These are phyloP conservation scores for Backusella morwellensis DNA, from an alignment of 192 early-diverging fungal species.

Conservation along the genomic window DNA sequence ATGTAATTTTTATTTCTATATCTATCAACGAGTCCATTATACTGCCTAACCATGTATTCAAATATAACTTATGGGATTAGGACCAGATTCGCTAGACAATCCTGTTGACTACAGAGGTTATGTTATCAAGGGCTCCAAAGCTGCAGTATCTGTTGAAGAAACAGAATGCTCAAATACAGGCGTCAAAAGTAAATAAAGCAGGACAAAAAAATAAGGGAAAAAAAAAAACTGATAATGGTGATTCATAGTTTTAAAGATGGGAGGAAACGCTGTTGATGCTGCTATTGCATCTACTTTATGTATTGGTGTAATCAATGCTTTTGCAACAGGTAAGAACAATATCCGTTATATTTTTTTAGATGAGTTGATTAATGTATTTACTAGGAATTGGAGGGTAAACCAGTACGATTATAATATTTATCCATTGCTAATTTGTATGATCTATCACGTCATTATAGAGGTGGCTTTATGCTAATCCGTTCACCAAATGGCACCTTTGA, in stretches of 20 bases:
- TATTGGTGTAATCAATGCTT: slow-evolving; percentile 82
- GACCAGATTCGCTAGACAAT: not conserved
- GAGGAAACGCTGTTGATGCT: slow-evolving; percentile 89
- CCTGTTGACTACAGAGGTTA: not conserved
- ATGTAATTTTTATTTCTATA: not conserved
- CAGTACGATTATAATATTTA: not conserved
- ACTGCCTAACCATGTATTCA: not conserved
- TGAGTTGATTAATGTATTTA: not conserved
- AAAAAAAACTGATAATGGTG: not conserved
- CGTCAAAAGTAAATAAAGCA: slow-evolving; percentile 44
- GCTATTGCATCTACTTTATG: slow-evolving; percentile 83
- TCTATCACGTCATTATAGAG: slow-evolving; percentile 44
- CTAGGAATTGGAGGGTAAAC: slow-evolving; percentile 65
- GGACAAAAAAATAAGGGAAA: not conserved
- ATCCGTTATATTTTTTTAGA: not conserved
- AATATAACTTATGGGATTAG: not conserved
- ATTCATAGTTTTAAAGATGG: slow-evolving; percentile 63
- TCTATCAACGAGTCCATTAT: not conserved
- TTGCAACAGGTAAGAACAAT: slow-evolving; percentile 61
- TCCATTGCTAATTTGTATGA: not conserved
- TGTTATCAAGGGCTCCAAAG: not conserved
- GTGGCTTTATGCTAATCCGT: slow-evolving; percentile 90
- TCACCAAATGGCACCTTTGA: slow-evolving; percentile 52
- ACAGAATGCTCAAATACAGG: slow-evolving; percentile 66
- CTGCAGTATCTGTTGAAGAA: slow-evolving; percentile 66